Base-by-base conservation (phyloP, 257 asterid species). In the Datura wrightii region DNA sequence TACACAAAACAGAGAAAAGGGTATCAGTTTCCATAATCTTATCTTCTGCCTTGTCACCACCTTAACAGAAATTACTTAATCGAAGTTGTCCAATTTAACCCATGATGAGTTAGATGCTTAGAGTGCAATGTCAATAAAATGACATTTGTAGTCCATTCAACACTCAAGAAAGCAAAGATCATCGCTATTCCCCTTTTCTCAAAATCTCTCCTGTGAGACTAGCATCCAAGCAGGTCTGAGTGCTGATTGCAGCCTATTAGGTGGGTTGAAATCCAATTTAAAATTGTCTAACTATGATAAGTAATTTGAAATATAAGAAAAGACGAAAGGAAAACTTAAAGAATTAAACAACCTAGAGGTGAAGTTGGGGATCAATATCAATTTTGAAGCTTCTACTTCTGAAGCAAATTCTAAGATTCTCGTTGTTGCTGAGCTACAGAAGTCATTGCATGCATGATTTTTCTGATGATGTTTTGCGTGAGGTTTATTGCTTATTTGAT, bases 21-120 rank as follows among this genome's bases (percentile, higher is more conserved):
- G 63, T 15, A 8, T 78, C 82, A 52, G 82, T 15, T 76, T 76
- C 82, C 42, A 78, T 31, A 78, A 78, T 52, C 31, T 52, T 34
- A 7, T 34, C 3, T 36, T 78, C 63, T 52, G 34, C 62, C 82
- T 78, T 78, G 34, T 78, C 24, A 48, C 81, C 10, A 31, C 63
- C 63, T 78, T 52, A 76, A 63, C 82, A 31, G 44, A 76, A 48
- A 53, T 76, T 31, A 50, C 82, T 34, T 52, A 8, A 50, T 76
- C 34, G 46, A 76, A 76, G 63, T 74, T 74, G 31, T 53, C 48
- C 6, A n/a, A 42, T 42, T 71, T 76, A 34, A 34, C 46, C 62
- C 82, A 31, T 31, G 19, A 76, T 31, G 46, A 76, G 63, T 50
- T 52, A 24, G 31, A 24, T 24, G 31, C 31, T 24, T 24, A 6